Conservation (phyloP, 257 asterid genomes). For the Ajuga chamaepitys region DNA sequence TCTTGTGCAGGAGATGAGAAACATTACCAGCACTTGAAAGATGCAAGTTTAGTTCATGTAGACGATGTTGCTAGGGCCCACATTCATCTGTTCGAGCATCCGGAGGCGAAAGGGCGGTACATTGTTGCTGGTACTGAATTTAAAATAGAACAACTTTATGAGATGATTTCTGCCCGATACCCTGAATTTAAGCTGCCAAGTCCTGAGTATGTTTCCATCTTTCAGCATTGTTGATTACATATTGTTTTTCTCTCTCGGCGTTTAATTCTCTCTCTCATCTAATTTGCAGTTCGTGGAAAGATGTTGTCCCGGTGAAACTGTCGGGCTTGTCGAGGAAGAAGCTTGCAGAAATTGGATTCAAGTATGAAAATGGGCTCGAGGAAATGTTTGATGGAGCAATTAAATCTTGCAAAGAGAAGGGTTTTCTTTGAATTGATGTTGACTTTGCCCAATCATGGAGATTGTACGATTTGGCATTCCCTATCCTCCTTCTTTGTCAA, state of each 20-base stretch:
- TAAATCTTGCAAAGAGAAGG: conserved; percentile 38
- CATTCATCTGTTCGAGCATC: conserved; percentile 41
- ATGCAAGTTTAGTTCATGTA: conserved; percentile 32
- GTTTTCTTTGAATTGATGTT: conserved; percentile 13
- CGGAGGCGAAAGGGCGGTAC: conserved; percentile 47
- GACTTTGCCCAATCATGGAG: neutral
- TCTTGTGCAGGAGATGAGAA: conserved; percentile 22
- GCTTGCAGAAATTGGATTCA: conserved; percentile 41
- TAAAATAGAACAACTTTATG: conserved; percentile 19
- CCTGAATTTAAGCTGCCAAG: conserved; percentile 42
- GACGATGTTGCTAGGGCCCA: conserved; percentile 58
- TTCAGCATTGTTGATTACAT: neutral
- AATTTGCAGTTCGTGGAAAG: conserved; percentile 31
- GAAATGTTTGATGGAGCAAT: conserved; percentile 58
- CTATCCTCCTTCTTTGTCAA: no score
- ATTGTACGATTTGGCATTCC: neutral
- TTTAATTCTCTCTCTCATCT: neutral
- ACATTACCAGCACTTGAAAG: neutral
- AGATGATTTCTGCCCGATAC: conserved; percentile 30
- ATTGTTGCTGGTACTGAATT: conserved; percentile 31
- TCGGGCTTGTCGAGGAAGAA: conserved; percentile 40
- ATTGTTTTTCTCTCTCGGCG: neutral
- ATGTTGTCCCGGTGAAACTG: conserved; percentile 16
- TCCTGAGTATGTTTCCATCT: conserved; percentile 29
- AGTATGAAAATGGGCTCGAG: conserved; percentile 39